phyloP scores from a whole-genome alignment of 495 filamentous ascomycete genomes.

The Tuber calosporum region DNA sequence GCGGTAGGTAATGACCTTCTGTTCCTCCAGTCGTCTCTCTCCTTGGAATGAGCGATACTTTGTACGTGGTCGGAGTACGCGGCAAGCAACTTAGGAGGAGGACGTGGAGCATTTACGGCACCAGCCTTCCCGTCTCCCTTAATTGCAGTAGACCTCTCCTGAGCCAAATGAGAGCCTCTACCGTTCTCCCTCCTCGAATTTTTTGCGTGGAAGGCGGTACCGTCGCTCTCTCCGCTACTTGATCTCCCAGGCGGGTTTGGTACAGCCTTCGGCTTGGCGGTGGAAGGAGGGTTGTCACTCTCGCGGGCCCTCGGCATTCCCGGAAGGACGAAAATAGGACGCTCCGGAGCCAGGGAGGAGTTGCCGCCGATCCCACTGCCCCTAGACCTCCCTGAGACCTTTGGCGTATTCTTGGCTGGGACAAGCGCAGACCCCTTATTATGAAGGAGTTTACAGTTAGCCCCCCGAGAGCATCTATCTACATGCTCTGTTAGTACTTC shows the following conservation, averaged over 20 bases:
- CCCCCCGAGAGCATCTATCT: conserved; percentile 11
- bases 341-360: neutral
- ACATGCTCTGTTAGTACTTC: conserved; percentile 8
- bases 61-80: neutral
- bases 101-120: neutral
- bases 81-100: neutral
- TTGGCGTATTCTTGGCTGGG: neutral
- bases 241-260: neutral
- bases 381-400: neutral
- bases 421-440: neutral
- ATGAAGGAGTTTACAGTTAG: conserved; percentile 15
- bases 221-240: neutral
- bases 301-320: neutral
- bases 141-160: neutral
- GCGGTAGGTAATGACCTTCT: neutral
- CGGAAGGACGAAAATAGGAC: neutral
- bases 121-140: neutral
- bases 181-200: neutral
- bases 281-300: neutral
- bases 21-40: neutral
- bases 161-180: neutral
- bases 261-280: neutral
- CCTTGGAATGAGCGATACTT: neutral
- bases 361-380: neutral
- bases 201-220: neutral